Evolutionary conservation across 1,284 basidiomycete genomes (phyloP).

Genomic region (Sphaerobolus stellatus): DNA sequence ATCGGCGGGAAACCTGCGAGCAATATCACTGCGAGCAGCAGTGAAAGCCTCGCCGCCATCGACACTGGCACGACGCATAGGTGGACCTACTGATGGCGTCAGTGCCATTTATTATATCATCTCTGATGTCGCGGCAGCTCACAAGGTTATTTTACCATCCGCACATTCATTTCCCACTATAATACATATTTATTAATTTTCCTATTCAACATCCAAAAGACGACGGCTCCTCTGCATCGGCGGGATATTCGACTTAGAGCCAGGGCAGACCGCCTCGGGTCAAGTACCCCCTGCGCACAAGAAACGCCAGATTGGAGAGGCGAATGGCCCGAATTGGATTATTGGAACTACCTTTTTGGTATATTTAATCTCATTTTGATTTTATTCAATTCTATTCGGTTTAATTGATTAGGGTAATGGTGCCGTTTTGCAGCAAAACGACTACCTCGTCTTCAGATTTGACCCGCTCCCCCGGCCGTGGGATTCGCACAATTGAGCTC

Average conservation of each 20-base stretch:
- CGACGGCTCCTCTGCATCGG: slow-evolving; percentile 68
- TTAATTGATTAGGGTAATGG: no score
- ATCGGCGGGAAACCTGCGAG: slow-evolving; percentile 51
- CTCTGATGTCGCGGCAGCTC: slow-evolving; percentile 59
- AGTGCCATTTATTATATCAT: slow-evolving; percentile 73
- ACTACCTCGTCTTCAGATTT: slow-evolving; percentile 84
- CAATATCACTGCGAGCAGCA: neutral
- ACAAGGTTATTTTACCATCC: slow-evolving; percentile 75
- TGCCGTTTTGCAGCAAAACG: slow-evolving; percentile 65
- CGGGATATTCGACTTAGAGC: slow-evolving; percentile 74
- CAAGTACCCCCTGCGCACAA: slow-evolving; percentile 1
- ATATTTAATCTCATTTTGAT: neutral
- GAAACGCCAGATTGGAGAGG: slow-evolving; percentile 13
- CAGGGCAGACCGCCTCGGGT: slow-evolving; percentile 43
- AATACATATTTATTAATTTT: slow-evolving; percentile 11
- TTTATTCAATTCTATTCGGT: neutral
- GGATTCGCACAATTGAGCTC: slow-evolving; percentile 74
- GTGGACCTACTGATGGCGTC: slow-evolving; percentile 68
- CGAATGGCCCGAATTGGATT: slow-evolving; percentile 72
- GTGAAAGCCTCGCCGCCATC: slow-evolving; percentile 17
- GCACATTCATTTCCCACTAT: slow-evolving; percentile 37
- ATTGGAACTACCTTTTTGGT: slow-evolving; percentile 93
- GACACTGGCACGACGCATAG: slow-evolving; percentile 86
- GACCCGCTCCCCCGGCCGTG: slow-evolving; percentile 70
- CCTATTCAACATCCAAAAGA: slow-evolving; percentile 63